Conservation (phyloP, 768 basidiomycete species). For the Termitomyces sp. region DNA sequence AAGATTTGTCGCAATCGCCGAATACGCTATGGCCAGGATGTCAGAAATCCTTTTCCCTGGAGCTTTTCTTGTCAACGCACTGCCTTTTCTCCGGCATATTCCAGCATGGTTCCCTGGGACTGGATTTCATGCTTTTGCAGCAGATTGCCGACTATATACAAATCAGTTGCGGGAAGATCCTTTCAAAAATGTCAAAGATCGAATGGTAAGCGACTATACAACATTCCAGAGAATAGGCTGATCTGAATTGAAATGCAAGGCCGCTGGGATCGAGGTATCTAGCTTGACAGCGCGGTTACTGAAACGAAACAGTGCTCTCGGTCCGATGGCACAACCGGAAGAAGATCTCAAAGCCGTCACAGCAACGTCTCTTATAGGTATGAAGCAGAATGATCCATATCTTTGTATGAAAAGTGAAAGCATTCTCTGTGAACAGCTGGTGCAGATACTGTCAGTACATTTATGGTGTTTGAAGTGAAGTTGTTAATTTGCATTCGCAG, state of each 20-base stretch:
- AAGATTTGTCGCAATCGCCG: slow-evolving; percentile 18
- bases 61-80: slow-evolving; percentile 19
- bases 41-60: slow-evolving; percentile 16
- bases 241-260: not conserved
- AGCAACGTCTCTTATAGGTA: slow-evolving; percentile 13
- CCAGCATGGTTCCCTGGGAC: slow-evolving; percentile 34
- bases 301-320: not conserved
- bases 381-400: not conserved
- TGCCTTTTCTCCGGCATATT: slow-evolving; percentile 28
- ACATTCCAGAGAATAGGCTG: too few relatives aligned
- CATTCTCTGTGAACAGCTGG: not conserved
- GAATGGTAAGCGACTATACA: slow-evolving; percentile 1
- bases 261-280: not conserved
- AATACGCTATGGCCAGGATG: slow-evolving; percentile 12
- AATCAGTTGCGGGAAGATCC: slow-evolving; percentile 11
- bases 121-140: slow-evolving; percentile 18
- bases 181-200: slow-evolving; percentile 10
- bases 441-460: slow-evolving; percentile 10
- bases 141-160: slow-evolving; percentile 1
- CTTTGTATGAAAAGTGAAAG: not conserved
- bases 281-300: slow-evolving; percentile 6
- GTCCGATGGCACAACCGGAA: not conserved
- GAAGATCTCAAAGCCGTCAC: slow-evolving; percentile 8
- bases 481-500: not conserved
- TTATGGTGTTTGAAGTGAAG: not conserved